Evolutionary conservation across 768 basidiomycete species (phyloP).

Genomic region (Gyrodon lividus): DNA sequence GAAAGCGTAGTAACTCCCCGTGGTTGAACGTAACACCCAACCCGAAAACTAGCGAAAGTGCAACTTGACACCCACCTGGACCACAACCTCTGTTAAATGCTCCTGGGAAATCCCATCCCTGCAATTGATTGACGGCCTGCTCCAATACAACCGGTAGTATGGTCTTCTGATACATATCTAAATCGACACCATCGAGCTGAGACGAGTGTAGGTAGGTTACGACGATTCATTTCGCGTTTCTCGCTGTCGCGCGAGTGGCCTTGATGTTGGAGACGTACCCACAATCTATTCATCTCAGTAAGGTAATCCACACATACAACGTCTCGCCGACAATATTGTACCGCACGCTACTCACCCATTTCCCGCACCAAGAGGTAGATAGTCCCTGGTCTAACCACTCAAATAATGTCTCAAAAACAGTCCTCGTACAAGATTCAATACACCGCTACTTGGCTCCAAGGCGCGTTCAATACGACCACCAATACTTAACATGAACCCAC

Average conservation of each 20-base stretch:
- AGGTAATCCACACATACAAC: conserved; percentile 47
- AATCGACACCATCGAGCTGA: conserved; percentile 94
- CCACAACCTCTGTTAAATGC: conserved; percentile 99
- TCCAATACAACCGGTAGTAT: conserved; percentile 94
- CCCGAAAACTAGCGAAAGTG: background rate
- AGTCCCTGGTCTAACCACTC: conserved; percentile 93
- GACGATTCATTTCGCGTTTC: conserved; percentile 94
- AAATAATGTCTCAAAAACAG: conserved; percentile 96
- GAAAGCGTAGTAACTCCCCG: background rate
- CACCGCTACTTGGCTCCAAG: conserved; percentile 99
- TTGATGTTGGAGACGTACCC: conserved; percentile 98
- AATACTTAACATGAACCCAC: too few species aligned
- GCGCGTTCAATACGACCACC: too few species aligned
- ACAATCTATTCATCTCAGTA: conserved; percentile 99
- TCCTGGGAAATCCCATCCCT: conserved; percentile 99
- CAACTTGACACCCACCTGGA: conserved; percentile 68
- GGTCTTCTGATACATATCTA: conserved; percentile 81
- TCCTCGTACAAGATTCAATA: conserved; percentile 95
- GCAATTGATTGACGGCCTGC: conserved; percentile 97
- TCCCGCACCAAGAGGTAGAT: conserved; percentile 86
- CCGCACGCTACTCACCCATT: conserved; percentile 57
- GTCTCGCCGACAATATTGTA: background rate
- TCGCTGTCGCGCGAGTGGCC: conserved; percentile 97
- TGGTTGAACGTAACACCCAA: background rate
- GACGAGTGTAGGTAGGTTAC: conserved; percentile 94